Conservation (phyloP, 306 rosid genomes). For the Hippophae gyantsensis region DNA sequence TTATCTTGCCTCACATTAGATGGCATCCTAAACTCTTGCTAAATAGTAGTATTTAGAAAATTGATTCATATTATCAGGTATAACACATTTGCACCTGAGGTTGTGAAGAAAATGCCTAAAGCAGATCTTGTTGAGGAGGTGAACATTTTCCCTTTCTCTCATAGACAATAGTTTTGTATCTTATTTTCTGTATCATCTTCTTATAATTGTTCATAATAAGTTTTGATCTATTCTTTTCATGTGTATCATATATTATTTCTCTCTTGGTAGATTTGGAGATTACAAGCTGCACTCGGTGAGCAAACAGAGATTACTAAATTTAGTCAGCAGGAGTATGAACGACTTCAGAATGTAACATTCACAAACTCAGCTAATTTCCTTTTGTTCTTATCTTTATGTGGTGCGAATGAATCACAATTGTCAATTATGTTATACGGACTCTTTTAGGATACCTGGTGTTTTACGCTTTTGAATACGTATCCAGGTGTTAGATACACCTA, state of each 20-base stretch:
- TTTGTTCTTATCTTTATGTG: neutral
- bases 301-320: constrained; percentile 69
- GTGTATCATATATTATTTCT: constrained; percentile 12
- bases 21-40: neutral
- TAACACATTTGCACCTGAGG: constrained; percentile 73
- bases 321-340: constrained; percentile 75
- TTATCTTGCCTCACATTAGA: no score
- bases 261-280: constrained; percentile 65
- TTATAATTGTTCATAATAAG: neutral
- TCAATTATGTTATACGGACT: no score
- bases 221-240: neutral
- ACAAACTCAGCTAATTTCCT: constrained; percentile 2
- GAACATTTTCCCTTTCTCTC: constrained; percentile 8
- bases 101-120: constrained; percentile 83
- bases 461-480: no score
- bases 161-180: neutral
- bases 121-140: constrained; percentile 88
- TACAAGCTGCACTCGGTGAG: constrained; percentile 81
- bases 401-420: no score
- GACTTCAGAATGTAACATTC: constrained; percentile 61
- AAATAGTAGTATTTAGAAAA: neutral
- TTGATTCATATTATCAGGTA: constrained; percentile 34
- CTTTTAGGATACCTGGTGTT: no score
- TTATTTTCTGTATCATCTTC: neutral
- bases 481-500: no score